Percentiles rank a stretch among this genome's conserved stretches.
phyloP scores from a whole-genome alignment of 2,329 filamentous ascomycete species.

The Chrysoporthe deuterocubensis region DNA sequence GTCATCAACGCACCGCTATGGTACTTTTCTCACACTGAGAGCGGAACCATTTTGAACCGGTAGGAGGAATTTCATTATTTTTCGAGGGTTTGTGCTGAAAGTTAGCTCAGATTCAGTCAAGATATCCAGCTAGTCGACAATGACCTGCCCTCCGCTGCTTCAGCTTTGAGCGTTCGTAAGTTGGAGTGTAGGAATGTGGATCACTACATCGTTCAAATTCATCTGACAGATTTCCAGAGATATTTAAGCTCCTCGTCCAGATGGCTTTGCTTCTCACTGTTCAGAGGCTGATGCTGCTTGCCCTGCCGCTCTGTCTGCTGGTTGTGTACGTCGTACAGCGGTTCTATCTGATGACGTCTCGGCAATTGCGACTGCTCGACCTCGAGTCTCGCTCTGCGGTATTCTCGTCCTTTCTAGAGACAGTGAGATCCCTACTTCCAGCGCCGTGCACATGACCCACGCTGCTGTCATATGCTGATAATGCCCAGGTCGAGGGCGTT shows the following conservation, averaged over 20 bases:
- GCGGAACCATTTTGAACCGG: constrained; percentile 47
- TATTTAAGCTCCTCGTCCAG: constrained; percentile 47
- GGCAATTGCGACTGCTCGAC: constrained; percentile 60
- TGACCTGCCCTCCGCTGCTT: constrained; percentile 43
- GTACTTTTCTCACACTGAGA: constrained; percentile 46
- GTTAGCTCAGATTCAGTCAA: constrained; percentile 44
- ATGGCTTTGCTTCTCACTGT: constrained; percentile 47
- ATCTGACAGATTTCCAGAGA: constrained; percentile 34
- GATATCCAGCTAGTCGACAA: constrained; percentile 50
- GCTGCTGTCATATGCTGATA: background rate
- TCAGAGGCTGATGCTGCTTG: constrained; percentile 49
- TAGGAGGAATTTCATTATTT: constrained; percentile 24
- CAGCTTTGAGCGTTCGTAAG: constrained; percentile 42
- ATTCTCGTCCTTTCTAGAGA: constrained; percentile 46
- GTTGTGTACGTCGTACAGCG: constrained; percentile 53
- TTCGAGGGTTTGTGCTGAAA: constrained; percentile 1
- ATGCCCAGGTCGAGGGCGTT: constrained; percentile 1
- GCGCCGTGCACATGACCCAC: background rate
- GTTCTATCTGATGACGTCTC: constrained; percentile 58
- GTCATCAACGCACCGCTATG: constrained; percentile 44
- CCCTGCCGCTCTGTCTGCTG: constrained; percentile 48
- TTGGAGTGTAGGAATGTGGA: background rate
- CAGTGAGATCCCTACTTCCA: constrained; percentile 35
- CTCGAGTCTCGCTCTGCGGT: constrained; percentile 57
- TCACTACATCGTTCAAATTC: background rate